Percentiles rank a stretch among this genome's conserved stretches.
Conservation (phyloP, 2,329 filamentous ascomycete genomes). For the Monosporascus sp. region DNA sequence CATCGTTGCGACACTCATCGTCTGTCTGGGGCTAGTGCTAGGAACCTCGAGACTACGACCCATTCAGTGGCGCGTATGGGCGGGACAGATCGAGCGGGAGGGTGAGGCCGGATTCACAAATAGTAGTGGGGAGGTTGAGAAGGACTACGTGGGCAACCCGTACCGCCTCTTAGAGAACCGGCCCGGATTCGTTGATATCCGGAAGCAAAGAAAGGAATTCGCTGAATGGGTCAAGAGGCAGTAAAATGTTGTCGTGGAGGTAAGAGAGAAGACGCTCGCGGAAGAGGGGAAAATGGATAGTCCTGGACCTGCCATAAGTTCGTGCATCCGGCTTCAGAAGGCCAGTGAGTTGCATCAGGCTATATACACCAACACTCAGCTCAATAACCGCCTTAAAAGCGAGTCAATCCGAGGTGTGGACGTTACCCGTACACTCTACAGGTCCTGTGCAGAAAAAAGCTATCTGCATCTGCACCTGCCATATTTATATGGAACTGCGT, state of each 20-base stretch:
- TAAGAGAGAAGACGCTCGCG: background rate
- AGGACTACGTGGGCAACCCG: constrained; percentile 69
- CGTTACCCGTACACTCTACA: no score
- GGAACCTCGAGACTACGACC: constrained; percentile 75
- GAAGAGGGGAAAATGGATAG: background rate
- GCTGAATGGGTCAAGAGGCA: constrained; percentile 59
- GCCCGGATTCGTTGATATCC: constrained; percentile 81
- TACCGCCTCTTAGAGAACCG: constrained; percentile 75
- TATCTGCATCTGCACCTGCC: no score
- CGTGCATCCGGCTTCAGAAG: background rate
- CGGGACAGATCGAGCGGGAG: constrained; percentile 76
- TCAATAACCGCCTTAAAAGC: no score
- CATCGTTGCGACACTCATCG: constrained; percentile 69
- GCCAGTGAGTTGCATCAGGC: background rate
- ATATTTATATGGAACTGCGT: no score
- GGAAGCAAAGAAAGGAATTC: constrained; percentile 75
- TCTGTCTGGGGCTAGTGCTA: constrained; percentile 78
- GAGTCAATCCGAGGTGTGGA: no score
- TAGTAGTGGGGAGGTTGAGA: constrained; percentile 60
- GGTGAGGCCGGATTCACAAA: constrained; percentile 54
- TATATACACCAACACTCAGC: no score
- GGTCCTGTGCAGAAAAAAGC: no score
- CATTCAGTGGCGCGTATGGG: constrained; percentile 78
- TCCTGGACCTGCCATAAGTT: background rate
- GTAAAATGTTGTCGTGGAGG: constrained; percentile 3